These are phyloP conservation scores for Picochlorum sp. DNA, from an alignment of 139 green algal genomes.

Conservation along the genomic window DNA sequence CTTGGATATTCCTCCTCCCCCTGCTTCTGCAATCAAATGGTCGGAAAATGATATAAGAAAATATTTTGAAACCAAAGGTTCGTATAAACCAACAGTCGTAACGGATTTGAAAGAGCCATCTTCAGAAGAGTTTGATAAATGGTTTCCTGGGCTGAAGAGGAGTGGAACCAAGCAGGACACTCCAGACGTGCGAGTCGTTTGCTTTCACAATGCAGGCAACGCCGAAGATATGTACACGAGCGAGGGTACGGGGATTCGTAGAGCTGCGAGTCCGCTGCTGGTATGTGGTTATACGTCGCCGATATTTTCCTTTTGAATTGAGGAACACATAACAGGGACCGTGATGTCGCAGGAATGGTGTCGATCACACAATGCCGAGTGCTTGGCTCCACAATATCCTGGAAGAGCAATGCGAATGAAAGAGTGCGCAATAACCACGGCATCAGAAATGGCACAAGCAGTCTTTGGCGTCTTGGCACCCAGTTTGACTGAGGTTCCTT, in stretches of 20 bases:
- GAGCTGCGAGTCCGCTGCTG: conserved; percentile 47
- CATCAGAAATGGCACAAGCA: conserved; percentile 27
- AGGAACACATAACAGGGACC: conserved; percentile 13
- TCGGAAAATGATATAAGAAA: conserved; percentile 18
- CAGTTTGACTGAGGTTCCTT: conserved; percentile 29
- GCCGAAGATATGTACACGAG: conserved; percentile 82
- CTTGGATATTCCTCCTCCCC: neutral
- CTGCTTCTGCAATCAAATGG: conserved; percentile 11
- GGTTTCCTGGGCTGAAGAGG: conserved; percentile 42
- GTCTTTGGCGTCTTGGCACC: conserved; percentile 45
- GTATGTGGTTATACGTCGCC: too few relatives aligned
- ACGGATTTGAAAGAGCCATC: neutral
- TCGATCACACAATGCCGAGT: conserved; percentile 26
- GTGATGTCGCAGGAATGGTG: too few relatives aligned
- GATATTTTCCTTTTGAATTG: neutral
- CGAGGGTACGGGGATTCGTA: conserved; percentile 57
- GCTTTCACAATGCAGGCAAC: conserved; percentile 63
- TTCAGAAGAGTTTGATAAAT: conserved; percentile 18
- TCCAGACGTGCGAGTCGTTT: conserved; percentile 46
- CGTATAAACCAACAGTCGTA: neutral
- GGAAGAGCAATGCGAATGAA: conserved; percentile 34
- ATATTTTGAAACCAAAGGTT: conserved; percentile 9
- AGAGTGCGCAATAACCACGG: conserved; percentile 30
- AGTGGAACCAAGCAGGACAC: conserved; percentile 18
- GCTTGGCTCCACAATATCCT: conserved; percentile 64